Conservation (phyloP, 805 yeast genomes). For the Maudiozyma barnettii region DNA sequence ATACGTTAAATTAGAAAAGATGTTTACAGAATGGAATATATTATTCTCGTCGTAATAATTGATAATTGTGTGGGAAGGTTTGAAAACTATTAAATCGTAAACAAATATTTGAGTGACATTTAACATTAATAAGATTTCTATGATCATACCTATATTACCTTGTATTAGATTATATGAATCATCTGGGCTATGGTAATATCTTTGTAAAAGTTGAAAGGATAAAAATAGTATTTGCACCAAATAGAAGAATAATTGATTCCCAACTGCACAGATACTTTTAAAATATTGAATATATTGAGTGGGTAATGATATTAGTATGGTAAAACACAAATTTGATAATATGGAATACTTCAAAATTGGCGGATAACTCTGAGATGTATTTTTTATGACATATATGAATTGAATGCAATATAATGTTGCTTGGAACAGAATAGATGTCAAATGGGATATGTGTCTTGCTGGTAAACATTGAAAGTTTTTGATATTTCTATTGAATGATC, state of each 20-base stretch:
- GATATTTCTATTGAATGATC: conserved; percentile 6
- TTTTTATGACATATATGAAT: conserved; percentile 4
- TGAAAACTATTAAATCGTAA: conserved; percentile 31
- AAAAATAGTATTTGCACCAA: conserved; percentile 13
- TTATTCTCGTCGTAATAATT: conserved; percentile 29
- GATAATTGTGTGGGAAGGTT: conserved; percentile 34
- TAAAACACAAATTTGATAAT: conserved; percentile 13
- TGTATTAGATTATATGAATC: conserved; percentile 16
- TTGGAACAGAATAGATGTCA: conserved; percentile 17
- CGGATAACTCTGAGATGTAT: conserved; percentile 4
- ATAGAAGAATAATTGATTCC: conserved; percentile 24
- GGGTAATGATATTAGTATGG: conserved; percentile 19
- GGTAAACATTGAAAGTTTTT: conserved; percentile 7
- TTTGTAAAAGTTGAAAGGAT: conserved; percentile 19
- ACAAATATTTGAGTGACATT: conserved; percentile 29
- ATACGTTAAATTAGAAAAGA: conserved; percentile 34
- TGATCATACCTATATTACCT: conserved; percentile 10
- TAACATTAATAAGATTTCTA: conserved; percentile 25
- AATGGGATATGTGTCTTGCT: conserved; percentile 12
- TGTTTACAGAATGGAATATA: conserved; percentile 20
- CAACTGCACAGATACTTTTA: conserved; percentile 24
- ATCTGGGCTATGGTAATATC: conserved; percentile 12
- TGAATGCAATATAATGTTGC: conserved; percentile 9
- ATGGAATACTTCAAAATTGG: conserved; percentile 8
- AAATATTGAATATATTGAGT: conserved; percentile 22